A percentile compares a stretch with the other conserved stretches of the same genome.
Conservation (phyloP, 106 monocot genomes). For the Phalaenopsis aphrodite region DNA sequence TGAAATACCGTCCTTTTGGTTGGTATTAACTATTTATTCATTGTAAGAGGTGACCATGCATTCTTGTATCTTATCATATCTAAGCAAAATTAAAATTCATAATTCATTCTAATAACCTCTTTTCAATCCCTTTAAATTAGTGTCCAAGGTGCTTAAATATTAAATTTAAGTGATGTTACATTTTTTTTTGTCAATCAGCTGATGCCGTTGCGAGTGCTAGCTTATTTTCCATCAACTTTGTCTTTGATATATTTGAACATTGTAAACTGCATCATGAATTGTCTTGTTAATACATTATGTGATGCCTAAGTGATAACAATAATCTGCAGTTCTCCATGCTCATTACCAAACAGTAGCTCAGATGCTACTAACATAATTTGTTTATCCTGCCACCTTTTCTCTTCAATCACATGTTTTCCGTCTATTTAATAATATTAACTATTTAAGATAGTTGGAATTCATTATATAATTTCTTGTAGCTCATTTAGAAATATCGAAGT, state of each 20-base stretch:
- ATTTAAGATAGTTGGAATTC: neutral
- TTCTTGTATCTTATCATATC: no score
- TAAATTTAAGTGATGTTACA: neutral
- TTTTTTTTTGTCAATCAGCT: neutral
- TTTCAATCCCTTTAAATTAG: neutral
- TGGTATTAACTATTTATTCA: no score
- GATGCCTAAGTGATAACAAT: neutral
- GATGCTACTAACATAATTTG: neutral
- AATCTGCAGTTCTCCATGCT: neutral
- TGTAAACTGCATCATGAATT: neutral
- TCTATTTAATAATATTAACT: neutral
- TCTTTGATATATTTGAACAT: neutral
- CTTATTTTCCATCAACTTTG: no score
- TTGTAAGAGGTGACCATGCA: no score
- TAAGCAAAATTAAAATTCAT: no score
- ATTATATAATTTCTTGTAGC: neutral
- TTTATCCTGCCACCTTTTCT: neutral
- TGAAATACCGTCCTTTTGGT: neutral
- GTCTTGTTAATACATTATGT: neutral
- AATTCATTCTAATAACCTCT: neutral
- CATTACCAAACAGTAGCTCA: neutral
- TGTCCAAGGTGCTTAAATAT: neutral
- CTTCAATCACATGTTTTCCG: neutral
- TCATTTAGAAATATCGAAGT: neutral
- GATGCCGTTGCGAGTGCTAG: neutral